Conservation (phyloP, 768 basidiomycete species). For the Amyloporia xantha region DNA sequence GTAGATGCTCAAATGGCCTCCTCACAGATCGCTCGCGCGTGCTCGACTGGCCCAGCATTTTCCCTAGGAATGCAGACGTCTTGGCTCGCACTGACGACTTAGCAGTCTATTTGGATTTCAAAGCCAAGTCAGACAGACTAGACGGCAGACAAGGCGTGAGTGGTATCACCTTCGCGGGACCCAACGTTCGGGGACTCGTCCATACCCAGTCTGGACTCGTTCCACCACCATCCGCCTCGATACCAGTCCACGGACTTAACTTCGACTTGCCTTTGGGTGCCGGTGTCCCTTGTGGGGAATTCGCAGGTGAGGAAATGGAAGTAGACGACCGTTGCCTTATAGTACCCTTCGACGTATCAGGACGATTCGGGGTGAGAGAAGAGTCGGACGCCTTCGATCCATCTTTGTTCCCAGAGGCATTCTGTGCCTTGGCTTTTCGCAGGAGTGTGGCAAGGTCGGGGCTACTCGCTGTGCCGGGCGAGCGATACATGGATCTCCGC, state of each 20-base stretch:
- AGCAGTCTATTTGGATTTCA: constrained; percentile 36
- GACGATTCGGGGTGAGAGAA: constrained; percentile 4
- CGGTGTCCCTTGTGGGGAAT: constrained; percentile 15
- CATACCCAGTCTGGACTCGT: constrained; percentile 23
- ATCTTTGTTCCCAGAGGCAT: constrained; percentile 25
- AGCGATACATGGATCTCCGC: constrained; percentile 80
- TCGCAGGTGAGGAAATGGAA: constrained; percentile 11
- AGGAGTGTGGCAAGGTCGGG: constrained; percentile 87
- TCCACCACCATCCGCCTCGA: constrained; percentile 1
- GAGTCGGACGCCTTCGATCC: constrained; percentile 13
- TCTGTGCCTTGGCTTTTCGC: constrained; percentile 73
- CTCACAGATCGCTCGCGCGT: constrained; percentile 65
- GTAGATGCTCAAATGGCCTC: constrained; percentile 10
- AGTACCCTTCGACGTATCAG: constrained; percentile 2
- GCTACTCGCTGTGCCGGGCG: constrained; percentile 83
- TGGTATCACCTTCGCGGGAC: constrained; percentile 19
- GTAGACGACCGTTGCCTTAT: constrained; percentile 10
- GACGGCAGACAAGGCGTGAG: background rate
- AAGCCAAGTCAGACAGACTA: constrained; percentile 5
- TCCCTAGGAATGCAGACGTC: constrained; percentile 76
- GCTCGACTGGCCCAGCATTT: constrained; percentile 63
- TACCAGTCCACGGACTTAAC: constrained; percentile 10
- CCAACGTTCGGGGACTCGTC: constrained; percentile 24
- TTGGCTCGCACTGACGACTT: constrained; percentile 70
- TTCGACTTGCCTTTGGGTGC: constrained; percentile 16